These are phyloP conservation scores for Novymonas esmeraldas DNA, from an alignment of 208 protist genomes.

Conservation along the genomic window DNA sequence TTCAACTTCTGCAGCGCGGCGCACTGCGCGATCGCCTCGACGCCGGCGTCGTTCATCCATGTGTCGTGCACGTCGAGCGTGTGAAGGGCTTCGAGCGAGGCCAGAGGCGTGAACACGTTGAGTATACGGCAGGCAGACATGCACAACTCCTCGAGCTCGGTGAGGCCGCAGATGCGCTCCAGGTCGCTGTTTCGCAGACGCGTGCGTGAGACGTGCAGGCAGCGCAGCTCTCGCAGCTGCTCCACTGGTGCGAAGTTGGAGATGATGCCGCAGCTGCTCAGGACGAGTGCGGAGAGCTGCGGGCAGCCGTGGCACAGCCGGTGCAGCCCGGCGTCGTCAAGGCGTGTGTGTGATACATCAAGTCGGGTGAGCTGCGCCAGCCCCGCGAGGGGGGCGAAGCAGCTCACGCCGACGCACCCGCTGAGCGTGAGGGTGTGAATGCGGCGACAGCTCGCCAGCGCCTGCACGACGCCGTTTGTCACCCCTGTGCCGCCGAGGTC, in stretches of 20 bases:
- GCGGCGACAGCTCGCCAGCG: slow-evolving; percentile 19
- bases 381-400: slow-evolving; percentile 8
- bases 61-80: slow-evolving; percentile 23
- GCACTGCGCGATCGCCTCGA: slow-evolving; percentile 24
- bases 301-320: slow-evolving; percentile 20
- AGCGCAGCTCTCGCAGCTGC: slow-evolving; percentile 9
- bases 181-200: slow-evolving; percentile 27
- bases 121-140: slow-evolving; percentile 23
- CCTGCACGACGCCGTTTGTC: slow-evolving; percentile 14
- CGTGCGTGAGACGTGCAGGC: slow-evolving; percentile 24
- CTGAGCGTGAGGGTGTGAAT: slow-evolving; percentile 22
- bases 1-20: slow-evolving; percentile 12
- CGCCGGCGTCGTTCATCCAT: slow-evolving; percentile 16
- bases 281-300: slow-evolving; percentile 9
- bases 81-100: slow-evolving; percentile 1
- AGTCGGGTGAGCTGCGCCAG: slow-evolving; percentile 11
- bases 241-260: slow-evolving; percentile 21
- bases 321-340: slow-evolving; percentile 13
- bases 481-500: slow-evolving; percentile 25
- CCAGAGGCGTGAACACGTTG: slow-evolving; percentile 20
- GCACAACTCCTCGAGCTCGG: slow-evolving; percentile 21
- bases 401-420: slow-evolving; percentile 13
- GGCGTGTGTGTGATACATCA: slow-evolving; percentile 15
- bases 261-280: slow-evolving; percentile 21
- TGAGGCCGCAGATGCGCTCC: slow-evolving; percentile 19